Base-by-base conservation (phyloP, 169 alveolate genomes). In the Plasmodium chabaudi region DNA sequence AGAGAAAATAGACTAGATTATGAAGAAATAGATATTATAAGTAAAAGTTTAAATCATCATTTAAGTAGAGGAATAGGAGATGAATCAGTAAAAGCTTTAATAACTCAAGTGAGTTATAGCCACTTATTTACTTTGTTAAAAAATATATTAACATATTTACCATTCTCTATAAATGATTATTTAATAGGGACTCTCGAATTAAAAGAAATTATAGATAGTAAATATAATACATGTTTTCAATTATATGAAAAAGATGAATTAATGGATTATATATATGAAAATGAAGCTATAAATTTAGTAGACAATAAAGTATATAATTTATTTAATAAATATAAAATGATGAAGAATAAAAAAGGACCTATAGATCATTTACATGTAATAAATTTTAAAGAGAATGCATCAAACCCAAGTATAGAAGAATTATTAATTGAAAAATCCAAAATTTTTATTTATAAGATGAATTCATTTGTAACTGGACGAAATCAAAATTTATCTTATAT, bases 211-310 rank as follows among this genome's bases (percentile, higher is more conserved):
- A 77, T 77, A 9, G 88, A 77, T 44, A 77, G 42, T 6, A 77
- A 77, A 44, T 77, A 77, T 46, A 77, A 77, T 68, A 77, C 88
- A 1, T 77, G 88, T 56, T 77, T 77, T 68, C 88, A 77, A 42
- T 56, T 77, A 64, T 77, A 77, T 44, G 56, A 77, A 15, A 77
- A 77, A 44, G 59, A 77, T 44, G 77, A 64, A 25, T 19, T 77
- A 2, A 77, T 77, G 88, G 39, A 51, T 23, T 69, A 77, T 57
- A 77, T 77, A n/a, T 77, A 77, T 51, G 88, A 77, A 63, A 77
- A 77, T 63, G 88, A 77, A 21, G 27, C 77, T 2, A 61, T 25
- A 23, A 77, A 77, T 39, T 49, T 77, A 51, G 88, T 77, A 12
- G 75, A 77, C 46, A 64, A 63, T 13, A 77, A 77, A 68, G 69